phyloP scores from a whole-genome alignment of 768 basidiomycete species.

The Mycena galericulata region DNA sequence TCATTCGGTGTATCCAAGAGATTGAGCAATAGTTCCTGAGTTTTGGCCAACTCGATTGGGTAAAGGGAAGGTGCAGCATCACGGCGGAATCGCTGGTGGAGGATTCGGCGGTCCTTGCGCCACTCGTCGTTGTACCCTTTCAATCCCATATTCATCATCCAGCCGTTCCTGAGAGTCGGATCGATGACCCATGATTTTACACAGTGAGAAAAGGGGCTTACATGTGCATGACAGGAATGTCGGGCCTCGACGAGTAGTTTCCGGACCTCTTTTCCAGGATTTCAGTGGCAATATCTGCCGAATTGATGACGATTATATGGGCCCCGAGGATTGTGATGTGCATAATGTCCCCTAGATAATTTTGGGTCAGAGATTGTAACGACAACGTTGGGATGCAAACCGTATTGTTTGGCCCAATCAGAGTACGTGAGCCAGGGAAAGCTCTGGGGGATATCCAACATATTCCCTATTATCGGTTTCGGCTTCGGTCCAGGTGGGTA shows the following conservation, averaged over 20 bases:
- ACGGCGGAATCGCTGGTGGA: constrained; percentile 34
- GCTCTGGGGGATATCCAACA: constrained; percentile 36
- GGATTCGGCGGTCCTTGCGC: constrained; percentile 35
- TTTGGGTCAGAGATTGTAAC: not conserved
- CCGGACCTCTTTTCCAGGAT: constrained; percentile 55
- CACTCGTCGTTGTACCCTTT: constrained; percentile 37
- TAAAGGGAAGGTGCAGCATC: constrained; percentile 23
- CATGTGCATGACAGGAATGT: constrained; percentile 38
- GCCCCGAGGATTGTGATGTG: constrained; percentile 50
- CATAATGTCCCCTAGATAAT: constrained; percentile 47
- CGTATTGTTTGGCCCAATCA: constrained; percentile 34
- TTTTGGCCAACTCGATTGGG: constrained; percentile 33
- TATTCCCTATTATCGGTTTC: constrained; percentile 41
- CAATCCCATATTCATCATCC: constrained; percentile 38
- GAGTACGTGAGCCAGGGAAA: constrained; percentile 39
- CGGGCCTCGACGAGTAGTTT: constrained; percentile 55
- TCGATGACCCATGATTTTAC: not conserved
- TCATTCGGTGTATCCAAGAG: constrained; percentile 32
- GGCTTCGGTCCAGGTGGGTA: constrained; percentile 44
- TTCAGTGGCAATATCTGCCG: constrained; percentile 46
- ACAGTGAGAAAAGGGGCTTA: not conserved
- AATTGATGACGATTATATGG: constrained; percentile 52
- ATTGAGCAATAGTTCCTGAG: constrained; percentile 31
- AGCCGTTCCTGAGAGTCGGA: constrained; percentile 27
- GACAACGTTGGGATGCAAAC: constrained; percentile 3